Base-by-base conservation (phyloP, 2,329 filamentous ascomycete genomes). In the Penicillium sp. region DNA sequence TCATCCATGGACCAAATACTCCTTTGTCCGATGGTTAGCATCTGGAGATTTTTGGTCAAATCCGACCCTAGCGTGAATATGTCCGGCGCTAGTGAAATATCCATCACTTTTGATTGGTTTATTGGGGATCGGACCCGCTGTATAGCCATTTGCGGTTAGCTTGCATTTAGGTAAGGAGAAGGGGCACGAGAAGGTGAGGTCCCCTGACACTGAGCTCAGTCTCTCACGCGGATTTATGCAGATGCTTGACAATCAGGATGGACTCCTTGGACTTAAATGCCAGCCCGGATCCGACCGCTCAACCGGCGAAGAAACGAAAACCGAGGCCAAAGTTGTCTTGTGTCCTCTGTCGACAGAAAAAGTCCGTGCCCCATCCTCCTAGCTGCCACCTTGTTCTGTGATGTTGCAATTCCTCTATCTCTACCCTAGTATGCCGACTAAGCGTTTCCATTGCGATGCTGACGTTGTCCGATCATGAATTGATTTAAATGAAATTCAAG, bases 301-400 rank as follows among this genome's bases (percentile, higher is more conserved):
- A 56, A 17, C 22, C 56, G 44, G 44, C 24, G 13, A 62, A 56
- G 26, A 59, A 38, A 40, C 45, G 60, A 45, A 62, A 58, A 44
- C 55, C 60, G 30, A 58, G 56, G 37, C 49, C 56, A 15, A 58
- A 59, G n/a, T 59, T 60, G 65, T 64, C 67, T 67, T 61, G 59
- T 50, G 59, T 53, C 30, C 30, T 47, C 13, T 68, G 66, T 55
- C 64, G 66, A 10, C 62, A 65, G 55, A 68, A 66, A 45, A 68
- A 68, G 66, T 68, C 56, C 35, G 65, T 53, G 26, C 26, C 44
- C 49, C 49, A 38, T 38, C 24, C 30, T 15, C 17, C 19, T 24
- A 30, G 6, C n/a, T 35, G 26, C n/a, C 9, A 56, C 42, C 12
- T 35, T 47, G 6, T 28, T 47, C 30, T 13, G 24, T 33, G 28